A percentile compares a stretch with the other conserved stretches of the same genome.
phyloP scores from a whole-genome alignment of 805 yeast genomes.

The Barnettozyma populi region DNA sequence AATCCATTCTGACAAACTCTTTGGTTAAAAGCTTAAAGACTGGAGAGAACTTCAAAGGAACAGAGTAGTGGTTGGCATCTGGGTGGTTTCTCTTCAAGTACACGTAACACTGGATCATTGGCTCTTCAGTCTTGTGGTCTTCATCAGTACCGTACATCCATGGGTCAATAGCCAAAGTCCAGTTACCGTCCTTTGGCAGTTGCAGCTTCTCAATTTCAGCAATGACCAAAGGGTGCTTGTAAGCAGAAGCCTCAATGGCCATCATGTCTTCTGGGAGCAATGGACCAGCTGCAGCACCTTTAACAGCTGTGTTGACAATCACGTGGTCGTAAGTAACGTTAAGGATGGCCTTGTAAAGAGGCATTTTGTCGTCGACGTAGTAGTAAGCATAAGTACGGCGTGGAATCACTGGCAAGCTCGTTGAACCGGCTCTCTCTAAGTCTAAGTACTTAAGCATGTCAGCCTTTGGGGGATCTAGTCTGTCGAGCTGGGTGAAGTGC shows the following conservation, averaged over 20 bases:
- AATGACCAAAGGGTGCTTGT: constrained; percentile 48
- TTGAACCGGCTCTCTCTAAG: constrained; percentile 52
- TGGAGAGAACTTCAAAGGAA: constrained; percentile 69
- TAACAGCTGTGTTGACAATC: constrained; percentile 48
- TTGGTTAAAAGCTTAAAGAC: constrained; percentile 59
- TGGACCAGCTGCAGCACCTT: constrained; percentile 67
- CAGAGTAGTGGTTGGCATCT: constrained; percentile 71
- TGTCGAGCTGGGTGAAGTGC: constrained; percentile 63
- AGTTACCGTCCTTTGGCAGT: constrained; percentile 43
- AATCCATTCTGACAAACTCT: constrained; percentile 67
- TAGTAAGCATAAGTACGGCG: constrained; percentile 67
- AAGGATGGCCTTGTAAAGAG: constrained; percentile 66
- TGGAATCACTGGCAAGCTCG: constrained; percentile 48
- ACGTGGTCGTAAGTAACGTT: constrained; percentile 59
- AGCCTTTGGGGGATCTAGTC: constrained; percentile 74
- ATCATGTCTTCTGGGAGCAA: constrained; percentile 58
- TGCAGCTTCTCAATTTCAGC: constrained; percentile 66
- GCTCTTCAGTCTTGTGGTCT: constrained; percentile 31
- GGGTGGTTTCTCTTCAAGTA: constrained; percentile 64
- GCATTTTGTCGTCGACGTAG: constrained; percentile 45
- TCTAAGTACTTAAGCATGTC: constrained; percentile 62
- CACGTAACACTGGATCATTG: constrained; percentile 70
- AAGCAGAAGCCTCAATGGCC: constrained; percentile 46
- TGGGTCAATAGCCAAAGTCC: constrained; percentile 56
- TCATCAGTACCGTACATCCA: constrained; percentile 82